Evolutionary conservation across 2,329 filamentous ascomycete species (phyloP), one percentile per base, ranked within the genome.

Genomic region (Microthyrium microscopicum): DNA sequence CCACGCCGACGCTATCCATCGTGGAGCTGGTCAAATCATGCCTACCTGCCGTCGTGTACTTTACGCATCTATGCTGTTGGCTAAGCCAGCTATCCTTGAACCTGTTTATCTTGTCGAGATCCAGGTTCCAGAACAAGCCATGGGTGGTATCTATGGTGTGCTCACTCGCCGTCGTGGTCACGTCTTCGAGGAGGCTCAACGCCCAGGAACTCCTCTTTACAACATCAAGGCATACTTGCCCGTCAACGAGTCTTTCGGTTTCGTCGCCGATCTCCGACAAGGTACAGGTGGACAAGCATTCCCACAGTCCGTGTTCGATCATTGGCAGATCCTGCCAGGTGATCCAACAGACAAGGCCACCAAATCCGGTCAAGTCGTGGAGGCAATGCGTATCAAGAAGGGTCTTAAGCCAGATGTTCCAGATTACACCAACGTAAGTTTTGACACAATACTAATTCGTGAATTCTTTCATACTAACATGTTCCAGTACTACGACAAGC

Each of bases 141-240:
- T 98, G 89, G 89, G 89, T 73, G 89, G 89, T 74, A 92, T 98
- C 64, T 98, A 98, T 68, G 81, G 85, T 78, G 85, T 94, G 57
- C 81, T 98, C 53, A 94, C 85, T 65, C 80, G 85, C 57, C 73
- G 85, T 63, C 78, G 89, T 80, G 89, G 89, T 73, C 87, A 95
- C 76, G 89, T 98, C 66, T 94, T 95, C 75, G 70, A 70, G 60
- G 89, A 98, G 71, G 81, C 91, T 71, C 89, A 98, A 73, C 83
- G 89, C 57, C 81, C 87, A 43, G 89, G 89, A 66, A 98, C 89
- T 60, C 89, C 89, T 64, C 80, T 98, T 42, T 98, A 95, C 81
- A 95, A 82, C 64, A 81, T 98, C 73, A 93, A 92, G 75, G 83
- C 84, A 42, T 92, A 92, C 70, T 71, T 93, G 48, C 84, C 84